These are phyloP conservation scores for Juglanconis oblonga DNA, from an alignment of 2,329 filamentous ascomycete genomes.

Conservation along the genomic window DNA sequence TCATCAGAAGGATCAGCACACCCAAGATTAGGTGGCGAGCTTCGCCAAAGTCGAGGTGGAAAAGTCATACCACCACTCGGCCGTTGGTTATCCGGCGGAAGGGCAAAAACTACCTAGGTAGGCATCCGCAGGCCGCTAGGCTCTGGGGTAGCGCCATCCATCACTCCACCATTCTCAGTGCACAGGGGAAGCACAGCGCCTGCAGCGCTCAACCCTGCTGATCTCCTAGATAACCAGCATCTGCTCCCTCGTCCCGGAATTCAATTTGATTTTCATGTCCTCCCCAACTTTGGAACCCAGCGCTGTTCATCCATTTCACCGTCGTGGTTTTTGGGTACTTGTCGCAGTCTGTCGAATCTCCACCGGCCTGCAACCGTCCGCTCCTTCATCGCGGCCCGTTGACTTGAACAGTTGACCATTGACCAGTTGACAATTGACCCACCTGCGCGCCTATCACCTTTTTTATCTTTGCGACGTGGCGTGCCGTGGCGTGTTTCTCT, in stretches of 20 bases:
- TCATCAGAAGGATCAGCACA: conserved; percentile 5
- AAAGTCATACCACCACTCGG: conserved; percentile 13
- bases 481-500: conserved; percentile 8
- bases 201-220: conserved; percentile 5
- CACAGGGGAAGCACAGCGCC: background rate
- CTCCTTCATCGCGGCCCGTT: background rate
- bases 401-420: too few species aligned
- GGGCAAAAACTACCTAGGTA: background rate
- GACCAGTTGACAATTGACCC: background rate
- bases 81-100: background rate
- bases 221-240: background rate
- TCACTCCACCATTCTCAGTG: conserved; percentile 4
- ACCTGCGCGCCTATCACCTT: conserved; percentile 4
- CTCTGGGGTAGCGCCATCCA: conserved; percentile 9
- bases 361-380: background rate
- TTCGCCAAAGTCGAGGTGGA: background rate
- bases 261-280: background rate
- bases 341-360: background rate
- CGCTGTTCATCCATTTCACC: background rate
- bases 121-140: background rate
- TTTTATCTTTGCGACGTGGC: background rate
- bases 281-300: background rate
- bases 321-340: background rate
- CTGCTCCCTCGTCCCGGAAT: background rate
- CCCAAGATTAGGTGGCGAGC: conserved; percentile 8